These are phyloP conservation scores for Mucor circinelloides DNA, from an alignment of 371 early-diverging fungal species.

Conservation along the genomic window DNA sequence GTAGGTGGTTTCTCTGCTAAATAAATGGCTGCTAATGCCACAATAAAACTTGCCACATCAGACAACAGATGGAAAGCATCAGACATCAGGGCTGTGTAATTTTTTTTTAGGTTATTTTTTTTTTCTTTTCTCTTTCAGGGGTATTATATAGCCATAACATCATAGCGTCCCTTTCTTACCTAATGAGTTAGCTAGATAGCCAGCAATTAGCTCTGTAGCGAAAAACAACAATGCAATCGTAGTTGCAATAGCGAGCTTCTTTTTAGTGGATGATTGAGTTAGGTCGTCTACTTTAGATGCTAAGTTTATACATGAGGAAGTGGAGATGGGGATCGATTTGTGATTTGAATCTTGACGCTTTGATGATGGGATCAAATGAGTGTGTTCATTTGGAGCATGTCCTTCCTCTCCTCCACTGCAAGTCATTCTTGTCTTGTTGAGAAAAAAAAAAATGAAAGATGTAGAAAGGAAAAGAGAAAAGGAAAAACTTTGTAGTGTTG, in stretches of 20 bases:
- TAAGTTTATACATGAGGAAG: conserved; percentile 34
- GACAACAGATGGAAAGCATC: conserved; percentile 79
- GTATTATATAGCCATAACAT: not conserved
- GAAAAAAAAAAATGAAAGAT: not conserved
- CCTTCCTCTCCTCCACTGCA: not conserved
- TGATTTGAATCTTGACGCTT: conserved; percentile 2
- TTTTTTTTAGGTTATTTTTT: not conserved
- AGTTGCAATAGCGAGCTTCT: conserved; percentile 51
- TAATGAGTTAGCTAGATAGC: conserved; percentile 63
- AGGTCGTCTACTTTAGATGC: conserved; percentile 12
- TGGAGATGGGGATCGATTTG: too few species aligned
- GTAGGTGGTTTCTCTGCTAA: conserved; percentile 73
- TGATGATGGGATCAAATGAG: conserved; percentile 5
- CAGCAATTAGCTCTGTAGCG: conserved; percentile 67
- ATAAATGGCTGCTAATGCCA: conserved; percentile 73
- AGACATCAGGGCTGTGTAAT: conserved; percentile 61
- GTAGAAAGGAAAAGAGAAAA: not conserved
- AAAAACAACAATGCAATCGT: conserved; percentile 66
- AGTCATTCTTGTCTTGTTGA: not conserved
- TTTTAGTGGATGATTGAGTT: conserved; percentile 24
- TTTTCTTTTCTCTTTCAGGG: not conserved
- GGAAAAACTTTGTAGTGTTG: not conserved
- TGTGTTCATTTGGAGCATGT: conserved; percentile 7
- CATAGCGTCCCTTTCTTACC: conserved; percentile 22
- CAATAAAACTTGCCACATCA: conserved; percentile 73